Evolutionary conservation across 73 alveolate genomes (phyloP).

Genomic region (Durusdinium trenchii): DNA sequence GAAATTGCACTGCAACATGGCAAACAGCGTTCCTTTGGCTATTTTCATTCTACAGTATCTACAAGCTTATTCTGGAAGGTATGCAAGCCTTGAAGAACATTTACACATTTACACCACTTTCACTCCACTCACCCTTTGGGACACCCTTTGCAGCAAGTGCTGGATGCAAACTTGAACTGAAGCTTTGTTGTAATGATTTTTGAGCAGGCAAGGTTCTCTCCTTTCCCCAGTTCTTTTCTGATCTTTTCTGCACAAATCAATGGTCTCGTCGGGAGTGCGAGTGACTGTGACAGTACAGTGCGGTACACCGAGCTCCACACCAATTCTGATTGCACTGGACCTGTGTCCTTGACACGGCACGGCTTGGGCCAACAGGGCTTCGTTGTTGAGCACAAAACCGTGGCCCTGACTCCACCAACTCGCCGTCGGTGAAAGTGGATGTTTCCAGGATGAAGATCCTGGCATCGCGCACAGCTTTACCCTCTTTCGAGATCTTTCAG

Average conservation of each 20-base stretch:
- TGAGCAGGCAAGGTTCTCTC: no score
- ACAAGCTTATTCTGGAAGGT: no score
- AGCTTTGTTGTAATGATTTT: no score
- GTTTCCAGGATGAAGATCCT: conserved; percentile 93
- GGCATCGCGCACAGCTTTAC: background rate
- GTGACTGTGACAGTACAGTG: background rate
- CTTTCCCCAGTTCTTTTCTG: no score
- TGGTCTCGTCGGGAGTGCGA: background rate
- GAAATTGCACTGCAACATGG: background rate
- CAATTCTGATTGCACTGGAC: conserved; percentile 58
- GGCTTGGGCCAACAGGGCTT: background rate
- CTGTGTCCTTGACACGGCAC: background rate
- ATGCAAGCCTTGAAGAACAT: no score
- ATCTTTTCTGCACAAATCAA: no score
- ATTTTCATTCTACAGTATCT: no score
- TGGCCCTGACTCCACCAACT: background rate
- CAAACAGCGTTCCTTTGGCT: background rate
- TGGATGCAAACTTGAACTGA: no score
- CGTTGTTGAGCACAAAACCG: background rate
- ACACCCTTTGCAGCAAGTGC: no score
- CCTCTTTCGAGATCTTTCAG: background rate
- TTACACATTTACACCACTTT: no score
- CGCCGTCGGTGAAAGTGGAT: conserved; percentile 73
- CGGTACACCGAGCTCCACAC: background rate
- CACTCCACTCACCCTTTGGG: no score